Percentiles rank a stretch among this genome's conserved stretches.
These are phyloP conservation scores for Thelephora aurantiotincta DNA, from an alignment of 768 basidiomycete species.

Conservation along the genomic window DNA sequence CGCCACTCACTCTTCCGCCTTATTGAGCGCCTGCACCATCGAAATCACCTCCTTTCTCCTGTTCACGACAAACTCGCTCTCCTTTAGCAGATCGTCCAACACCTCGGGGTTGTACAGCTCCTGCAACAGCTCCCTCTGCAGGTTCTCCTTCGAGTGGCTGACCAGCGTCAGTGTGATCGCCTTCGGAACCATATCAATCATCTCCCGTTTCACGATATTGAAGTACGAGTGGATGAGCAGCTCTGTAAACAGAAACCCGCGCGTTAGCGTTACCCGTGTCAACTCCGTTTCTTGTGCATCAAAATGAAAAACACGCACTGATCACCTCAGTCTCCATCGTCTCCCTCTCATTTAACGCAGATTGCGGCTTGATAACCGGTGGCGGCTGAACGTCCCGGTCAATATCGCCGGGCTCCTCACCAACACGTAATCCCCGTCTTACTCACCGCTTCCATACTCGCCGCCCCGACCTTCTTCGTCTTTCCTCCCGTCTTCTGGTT, in stretches of 20 bases:
- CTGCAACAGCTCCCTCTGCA: conserved; percentile 88
- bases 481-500: conserved; percentile 29
- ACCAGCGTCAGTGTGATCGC: conserved; percentile 87
- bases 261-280: not conserved
- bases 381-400: conserved; percentile 49
- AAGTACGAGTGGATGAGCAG: conserved; percentile 93
- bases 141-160: conserved; percentile 82
- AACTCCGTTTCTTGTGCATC: not conserved
- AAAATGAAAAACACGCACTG: conserved; percentile 47
- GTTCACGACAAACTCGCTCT: conserved; percentile 78
- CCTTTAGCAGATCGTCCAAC: conserved; percentile 88
- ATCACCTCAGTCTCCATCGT: conserved; percentile 99
- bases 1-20: conserved; percentile 80
- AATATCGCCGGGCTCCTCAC: conserved; percentile 18
- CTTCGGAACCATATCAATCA: conserved; percentile 99
- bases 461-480: conserved; percentile 42
- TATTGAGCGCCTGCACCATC: conserved; percentile 90
- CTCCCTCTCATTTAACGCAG: conserved; percentile 85
- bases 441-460: conserved; percentile 43
- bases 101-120: conserved; percentile 97
- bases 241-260: conserved; percentile 34
- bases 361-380: conserved; percentile 75
- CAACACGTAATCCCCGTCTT: not conserved
- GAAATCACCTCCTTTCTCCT: conserved; percentile 88
- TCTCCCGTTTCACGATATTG: conserved; percentile 97